phyloP scores from a whole-genome alignment of 768 basidiomycete species.

The Heimioporus sp. region DNA sequence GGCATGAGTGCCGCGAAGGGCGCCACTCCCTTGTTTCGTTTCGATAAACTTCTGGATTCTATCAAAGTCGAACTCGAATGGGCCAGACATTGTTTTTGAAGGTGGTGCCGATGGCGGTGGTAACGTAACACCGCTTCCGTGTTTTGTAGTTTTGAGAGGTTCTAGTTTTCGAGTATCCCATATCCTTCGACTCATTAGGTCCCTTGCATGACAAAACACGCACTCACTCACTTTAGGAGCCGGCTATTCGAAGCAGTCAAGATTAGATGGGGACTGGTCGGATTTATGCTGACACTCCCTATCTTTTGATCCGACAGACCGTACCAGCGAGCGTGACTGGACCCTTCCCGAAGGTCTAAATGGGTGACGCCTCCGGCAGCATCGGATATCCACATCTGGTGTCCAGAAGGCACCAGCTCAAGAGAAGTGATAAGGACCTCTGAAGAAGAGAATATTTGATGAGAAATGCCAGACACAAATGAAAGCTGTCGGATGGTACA shows the following conservation, averaged over 20 bases:
- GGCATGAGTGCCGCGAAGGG: constrained; percentile 59
- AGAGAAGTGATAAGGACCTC: constrained; percentile 68
- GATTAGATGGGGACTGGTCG: constrained; percentile 59
- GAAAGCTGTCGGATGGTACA: constrained; percentile 72
- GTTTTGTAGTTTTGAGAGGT: constrained; percentile 33
- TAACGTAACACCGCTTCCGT: constrained; percentile 17
- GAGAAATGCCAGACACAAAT: constrained; percentile 69
- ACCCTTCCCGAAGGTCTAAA: constrained; percentile 66
- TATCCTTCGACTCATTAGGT: constrained; percentile 43
- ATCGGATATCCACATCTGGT: constrained; percentile 87
- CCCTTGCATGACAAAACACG: neutral
- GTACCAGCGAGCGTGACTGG: constrained; percentile 57
- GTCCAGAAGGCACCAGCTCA: constrained; percentile 63
- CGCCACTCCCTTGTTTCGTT: constrained; percentile 51
- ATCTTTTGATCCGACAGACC: constrained; percentile 70
- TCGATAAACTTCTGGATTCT: constrained; percentile 47
- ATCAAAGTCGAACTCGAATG: constrained; percentile 37
- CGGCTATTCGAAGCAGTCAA: constrained; percentile 78
- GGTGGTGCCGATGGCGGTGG: constrained; percentile 26
- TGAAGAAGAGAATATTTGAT: constrained; percentile 58
- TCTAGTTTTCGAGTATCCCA: constrained; percentile 77
- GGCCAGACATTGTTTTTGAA: constrained; percentile 4
- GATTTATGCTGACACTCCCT: constrained; percentile 79
- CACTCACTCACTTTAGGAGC: constrained; percentile 54
- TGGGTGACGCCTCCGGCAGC: constrained; percentile 68